These are phyloP conservation scores for Trichosphaerium sp. DNA, from an alignment of 78 protist genomes.

Conservation along the genomic window DNA sequence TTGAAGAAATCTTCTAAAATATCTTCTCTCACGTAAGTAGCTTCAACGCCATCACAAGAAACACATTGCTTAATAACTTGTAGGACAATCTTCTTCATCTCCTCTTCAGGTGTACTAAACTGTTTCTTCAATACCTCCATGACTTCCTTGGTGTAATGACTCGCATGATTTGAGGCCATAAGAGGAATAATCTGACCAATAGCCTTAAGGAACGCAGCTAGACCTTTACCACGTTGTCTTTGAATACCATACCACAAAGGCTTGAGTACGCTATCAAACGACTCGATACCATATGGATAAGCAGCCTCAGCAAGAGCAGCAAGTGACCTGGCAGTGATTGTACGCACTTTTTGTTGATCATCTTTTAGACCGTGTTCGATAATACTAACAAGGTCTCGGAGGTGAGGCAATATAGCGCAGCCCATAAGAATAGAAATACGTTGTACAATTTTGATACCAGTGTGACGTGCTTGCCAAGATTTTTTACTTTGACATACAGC, in stretches of 20 bases:
- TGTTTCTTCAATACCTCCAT: conserved; percentile 77
- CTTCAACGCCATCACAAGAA: conserved; percentile 85
- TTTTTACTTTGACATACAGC: conserved; percentile 92
- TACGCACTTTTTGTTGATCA: conserved; percentile 77
- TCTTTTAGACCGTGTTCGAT: conserved; percentile 79
- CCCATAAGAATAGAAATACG: conserved; percentile 96
- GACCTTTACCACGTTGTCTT: conserved; percentile 75
- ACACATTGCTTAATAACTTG: conserved; percentile 95
- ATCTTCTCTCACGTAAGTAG: conserved; percentile 70
- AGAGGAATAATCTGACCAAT: conserved; percentile 97
- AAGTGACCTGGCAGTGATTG: conserved; percentile 88
- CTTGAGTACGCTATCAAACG: conserved; percentile 85
- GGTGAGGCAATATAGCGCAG: conserved; percentile 92
- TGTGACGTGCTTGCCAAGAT: conserved; percentile 96
- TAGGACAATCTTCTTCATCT: conserved; percentile 96
- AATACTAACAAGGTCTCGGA: conserved; percentile 72
- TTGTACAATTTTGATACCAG: conserved; percentile 93
- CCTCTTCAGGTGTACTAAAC: conserved; percentile 91
- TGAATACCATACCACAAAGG: conserved; percentile 87
- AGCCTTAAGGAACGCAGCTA: conserved; percentile 95
- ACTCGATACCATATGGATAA: conserved; percentile 94
- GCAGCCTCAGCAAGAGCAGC: conserved; percentile 97
- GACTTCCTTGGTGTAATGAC: conserved; percentile 81
- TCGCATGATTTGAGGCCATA: conserved; percentile 87
- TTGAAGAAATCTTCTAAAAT: conserved; percentile 75